phyloP scores from a whole-genome alignment of 2,329 filamentous ascomycete species.

The Colletotrichum cereale region DNA sequence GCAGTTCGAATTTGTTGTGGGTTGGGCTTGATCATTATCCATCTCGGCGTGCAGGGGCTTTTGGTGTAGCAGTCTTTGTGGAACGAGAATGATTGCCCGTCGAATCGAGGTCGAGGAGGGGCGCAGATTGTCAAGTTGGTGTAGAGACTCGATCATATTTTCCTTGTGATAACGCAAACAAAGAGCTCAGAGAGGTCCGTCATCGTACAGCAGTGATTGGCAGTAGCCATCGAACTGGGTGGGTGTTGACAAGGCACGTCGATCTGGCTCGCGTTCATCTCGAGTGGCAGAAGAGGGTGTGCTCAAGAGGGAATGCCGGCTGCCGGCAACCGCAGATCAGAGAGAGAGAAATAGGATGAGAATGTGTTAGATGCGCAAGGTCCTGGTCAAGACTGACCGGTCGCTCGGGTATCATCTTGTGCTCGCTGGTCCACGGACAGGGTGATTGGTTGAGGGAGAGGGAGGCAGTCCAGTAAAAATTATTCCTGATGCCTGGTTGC shows the following conservation, averaged over 20 bases:
- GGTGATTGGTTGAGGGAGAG: not conserved
- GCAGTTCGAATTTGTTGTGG: not conserved
- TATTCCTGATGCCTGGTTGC: not conserved
- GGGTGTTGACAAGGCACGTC: not conserved
- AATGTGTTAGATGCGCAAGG: not conserved
- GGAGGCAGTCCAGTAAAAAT: slow-evolving; percentile 2
- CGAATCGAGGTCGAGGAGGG: too few species aligned
- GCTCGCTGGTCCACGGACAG: not conserved
- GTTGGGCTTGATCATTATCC: not conserved
- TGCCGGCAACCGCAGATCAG: slow-evolving; percentile 15
- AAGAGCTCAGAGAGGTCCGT: not conserved
- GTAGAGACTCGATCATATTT: not conserved
- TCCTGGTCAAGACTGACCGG: not conserved
- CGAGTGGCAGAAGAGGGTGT: slow-evolving; percentile 8
- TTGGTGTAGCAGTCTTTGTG: not conserved
- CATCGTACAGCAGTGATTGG: not conserved
- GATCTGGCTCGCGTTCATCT: slow-evolving; percentile 5
- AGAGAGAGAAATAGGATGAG: not conserved
- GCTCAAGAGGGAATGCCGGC: not conserved
- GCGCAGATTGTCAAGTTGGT: not conserved
- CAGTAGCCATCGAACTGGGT: not conserved
- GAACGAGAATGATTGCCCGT: not conserved
- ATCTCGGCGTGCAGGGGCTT: not conserved
- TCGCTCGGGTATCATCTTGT: slow-evolving; percentile 1
- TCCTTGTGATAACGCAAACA: not conserved